Evolutionary conservation across 768 basidiomycete species (phyloP).

Genomic region (Suillus weaverae): DNA sequence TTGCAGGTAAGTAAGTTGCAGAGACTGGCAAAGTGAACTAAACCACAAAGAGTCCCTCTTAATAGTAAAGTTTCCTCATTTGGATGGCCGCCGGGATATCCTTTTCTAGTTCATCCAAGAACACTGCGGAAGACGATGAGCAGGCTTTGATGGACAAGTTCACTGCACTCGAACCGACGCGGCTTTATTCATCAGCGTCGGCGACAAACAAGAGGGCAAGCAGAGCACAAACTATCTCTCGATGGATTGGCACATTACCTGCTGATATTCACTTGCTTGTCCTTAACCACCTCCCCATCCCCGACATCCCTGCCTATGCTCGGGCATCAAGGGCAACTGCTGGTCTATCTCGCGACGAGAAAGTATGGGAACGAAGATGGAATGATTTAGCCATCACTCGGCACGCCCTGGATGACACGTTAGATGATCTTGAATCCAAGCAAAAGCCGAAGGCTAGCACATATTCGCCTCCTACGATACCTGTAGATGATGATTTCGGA

Average conservation of each 20-base stretch:
- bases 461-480: conserved; percentile 58
- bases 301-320: conserved; percentile 78
- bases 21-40: neutral
- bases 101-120: neutral
- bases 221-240: conserved; percentile 24
- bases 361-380: conserved; percentile 79
- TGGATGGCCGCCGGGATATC: conserved; percentile 4
- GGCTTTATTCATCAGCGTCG: conserved; percentile 44
- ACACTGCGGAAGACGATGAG: conserved; percentile 3
- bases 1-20: conserved; percentile 1
- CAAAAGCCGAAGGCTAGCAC: conserved; percentile 29
- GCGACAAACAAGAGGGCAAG: conserved; percentile 1
- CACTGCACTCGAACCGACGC: conserved; percentile 76
- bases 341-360: conserved; percentile 65
- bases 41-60: conserved; percentile 1
- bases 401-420: conserved; percentile 43
- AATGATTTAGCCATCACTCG: conserved; percentile 53
- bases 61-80: conserved; percentile 2
- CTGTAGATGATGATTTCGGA: conserved; percentile 73
- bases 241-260: conserved; percentile 76
- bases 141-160: conserved; percentile 74
- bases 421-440: conserved; percentile 61
- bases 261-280: conserved; percentile 74
- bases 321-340: conserved; percentile 64
- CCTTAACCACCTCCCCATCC: conserved; percentile 70